These are phyloP conservation scores for Penicillium sclerotiorum DNA, from an alignment of 2,329 filamentous ascomycete species.

Conservation along the genomic window DNA sequence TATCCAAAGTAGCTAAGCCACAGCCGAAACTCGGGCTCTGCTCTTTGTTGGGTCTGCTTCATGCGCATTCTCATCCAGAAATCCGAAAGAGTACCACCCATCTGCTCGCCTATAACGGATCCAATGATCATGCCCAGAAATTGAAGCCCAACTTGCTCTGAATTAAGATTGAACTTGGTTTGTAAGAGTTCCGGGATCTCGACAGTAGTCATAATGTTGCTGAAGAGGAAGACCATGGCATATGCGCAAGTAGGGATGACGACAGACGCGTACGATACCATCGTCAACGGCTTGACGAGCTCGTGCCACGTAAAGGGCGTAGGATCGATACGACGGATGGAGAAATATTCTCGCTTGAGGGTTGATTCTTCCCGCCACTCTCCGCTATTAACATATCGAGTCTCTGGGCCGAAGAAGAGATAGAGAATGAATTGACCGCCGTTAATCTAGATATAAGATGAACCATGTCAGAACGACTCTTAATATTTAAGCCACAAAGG, in stretches of 20 bases:
- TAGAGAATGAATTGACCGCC: conserved; percentile 60
- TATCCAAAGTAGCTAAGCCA: conserved; percentile 62
- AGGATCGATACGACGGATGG: conserved; percentile 56
- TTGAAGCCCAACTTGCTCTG: conserved; percentile 62
- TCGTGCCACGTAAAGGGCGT: conserved; percentile 52
- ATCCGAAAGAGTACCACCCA: conserved; percentile 60
- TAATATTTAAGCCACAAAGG: too few relatives aligned
- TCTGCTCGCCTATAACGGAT: conserved; percentile 61
- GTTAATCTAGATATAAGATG: conserved; percentile 50
- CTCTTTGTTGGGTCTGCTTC: conserved; percentile 38
- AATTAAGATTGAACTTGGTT: conserved; percentile 59
- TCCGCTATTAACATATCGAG: conserved; percentile 49
- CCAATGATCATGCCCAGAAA: conserved; percentile 63
- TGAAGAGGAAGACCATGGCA: conserved; percentile 61
- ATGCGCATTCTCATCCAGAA: conserved; percentile 56
- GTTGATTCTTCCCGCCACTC: conserved; percentile 24
- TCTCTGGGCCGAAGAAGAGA: conserved; percentile 59
- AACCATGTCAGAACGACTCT: background rate
- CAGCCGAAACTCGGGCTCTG: conserved; percentile 57
- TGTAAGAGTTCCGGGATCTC: conserved; percentile 63
- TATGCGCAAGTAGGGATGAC: conserved; percentile 58
- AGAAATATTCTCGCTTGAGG: conserved; percentile 52
- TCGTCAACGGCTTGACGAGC: conserved; percentile 55
- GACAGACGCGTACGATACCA: conserved; percentile 52
- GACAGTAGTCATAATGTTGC: conserved; percentile 57